Evolutionary conservation across 2,329 filamentous ascomycete species (phyloP), one percentile per base, ranked within the genome.

Genomic region (Colletotrichum tanaceti): DNA sequence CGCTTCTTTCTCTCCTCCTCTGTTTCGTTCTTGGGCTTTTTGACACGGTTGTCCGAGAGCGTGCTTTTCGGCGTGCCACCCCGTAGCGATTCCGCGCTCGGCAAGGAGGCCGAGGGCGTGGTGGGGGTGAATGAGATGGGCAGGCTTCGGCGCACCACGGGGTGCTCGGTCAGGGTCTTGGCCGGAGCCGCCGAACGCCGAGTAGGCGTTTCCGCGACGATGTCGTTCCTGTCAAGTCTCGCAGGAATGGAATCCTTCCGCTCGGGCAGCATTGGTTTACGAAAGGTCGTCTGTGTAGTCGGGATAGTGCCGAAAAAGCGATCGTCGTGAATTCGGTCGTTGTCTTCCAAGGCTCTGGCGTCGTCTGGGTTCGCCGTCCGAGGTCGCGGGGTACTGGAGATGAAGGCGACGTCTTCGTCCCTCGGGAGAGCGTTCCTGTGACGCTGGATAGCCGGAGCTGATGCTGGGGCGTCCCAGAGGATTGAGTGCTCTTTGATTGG

Each of bases 1-100:
- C 59, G 62, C 4, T 35, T 35, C 14, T 38, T 47, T 6, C 53
- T 55, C 43, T 57, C 49, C 28, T 47, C 49, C 38, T 67, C 61
- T 57, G 58, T 60, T n/a, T 58, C 50, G 16, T 59, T 62, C 39
- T 52, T 71, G 20, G 52, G 41, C 43, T 71, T 71, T 61, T 65
- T 68, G 24, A 68, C 53, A 18, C 70, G 63, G 58, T 53, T 59
- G 6, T 24, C 64, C 13, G 38, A 49, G 16, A 58, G n/a, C 28
- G 53, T n/a, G 43, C 46, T 54, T 16, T 20, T 16, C 38, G 54
- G 39, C 18, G 65, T 24, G 14, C 54, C 44, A 32, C 54, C n/a
- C 44, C 20, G 32, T 41, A 5, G n/a, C 9, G n/a, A 20, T 35
- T 46, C 44, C 6, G 2, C 43, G 57, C 16, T 47, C 13, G 55